Percentiles rank a stretch among this genome's conserved stretches.
These are phyloP conservation scores for Asclepias syriaca DNA, from an alignment of 257 asterid genomes.

Conservation along the genomic window DNA sequence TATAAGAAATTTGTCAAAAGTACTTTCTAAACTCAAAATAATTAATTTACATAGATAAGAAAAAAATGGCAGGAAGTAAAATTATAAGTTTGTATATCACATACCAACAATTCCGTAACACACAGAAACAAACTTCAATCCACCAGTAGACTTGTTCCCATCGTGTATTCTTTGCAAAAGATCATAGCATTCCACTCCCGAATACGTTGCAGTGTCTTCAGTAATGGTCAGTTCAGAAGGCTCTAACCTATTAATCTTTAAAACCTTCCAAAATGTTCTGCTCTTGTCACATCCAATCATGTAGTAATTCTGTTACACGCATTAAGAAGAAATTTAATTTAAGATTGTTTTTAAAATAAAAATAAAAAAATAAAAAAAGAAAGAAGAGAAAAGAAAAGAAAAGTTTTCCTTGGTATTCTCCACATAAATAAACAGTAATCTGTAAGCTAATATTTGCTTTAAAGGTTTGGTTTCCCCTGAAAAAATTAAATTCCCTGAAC, in stretches of 20 bases:
- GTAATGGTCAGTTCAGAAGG: slow-evolving; percentile 52
- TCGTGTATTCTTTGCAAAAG: slow-evolving; percentile 67
- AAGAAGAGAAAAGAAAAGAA: too few species aligned
- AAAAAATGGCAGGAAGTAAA: neutral
- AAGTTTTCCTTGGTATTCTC: neutral
- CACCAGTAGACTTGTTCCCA: slow-evolving; percentile 84
- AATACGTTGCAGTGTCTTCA: slow-evolving; percentile 70
- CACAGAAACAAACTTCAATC: slow-evolving; percentile 67
- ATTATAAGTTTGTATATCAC: slow-evolving; percentile 15
- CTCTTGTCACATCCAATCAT: slow-evolving; percentile 78
- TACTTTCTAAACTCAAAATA: neutral
- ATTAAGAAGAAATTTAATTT: neutral
- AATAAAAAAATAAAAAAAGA: too few species aligned
- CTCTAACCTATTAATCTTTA: slow-evolving; percentile 77
- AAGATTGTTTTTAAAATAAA: neutral
- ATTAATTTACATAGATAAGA: neutral
- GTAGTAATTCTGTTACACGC: slow-evolving; percentile 58
- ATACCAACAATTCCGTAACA: slow-evolving; percentile 93
- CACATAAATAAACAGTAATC: neutral
- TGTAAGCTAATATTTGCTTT: neutral
- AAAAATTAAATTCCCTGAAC: too few species aligned
- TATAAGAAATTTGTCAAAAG: slow-evolving; percentile 14
- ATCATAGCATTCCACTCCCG: slow-evolving; percentile 61
- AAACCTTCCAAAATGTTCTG: slow-evolving; percentile 67
- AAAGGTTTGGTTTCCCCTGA: neutral